Conservation (phyloP, 768 basidiomycete species). For the Cantharellus cinnabarinus region DNA sequence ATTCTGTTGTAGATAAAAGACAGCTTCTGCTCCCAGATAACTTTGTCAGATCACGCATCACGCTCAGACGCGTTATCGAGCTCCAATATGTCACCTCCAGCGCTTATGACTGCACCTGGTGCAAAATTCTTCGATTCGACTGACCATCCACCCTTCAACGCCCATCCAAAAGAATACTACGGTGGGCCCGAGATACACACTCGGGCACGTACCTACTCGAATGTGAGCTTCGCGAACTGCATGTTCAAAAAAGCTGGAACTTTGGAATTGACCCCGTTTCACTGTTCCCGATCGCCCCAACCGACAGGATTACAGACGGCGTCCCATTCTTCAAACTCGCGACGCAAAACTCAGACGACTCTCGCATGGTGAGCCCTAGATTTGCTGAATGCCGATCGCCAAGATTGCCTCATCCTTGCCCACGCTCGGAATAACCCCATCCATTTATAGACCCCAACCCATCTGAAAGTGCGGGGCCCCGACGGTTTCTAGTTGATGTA, state of each 20-base stretch:
- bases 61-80: background rate
- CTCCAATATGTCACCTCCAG: background rate
- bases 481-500: slow-evolving; percentile 90
- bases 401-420: background rate
- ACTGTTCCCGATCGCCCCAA: background rate
- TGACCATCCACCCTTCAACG: slow-evolving; percentile 5
- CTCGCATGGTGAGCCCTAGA: slow-evolving; percentile 39
- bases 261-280: background rate
- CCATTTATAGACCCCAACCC: slow-evolving; percentile 45
- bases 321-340: slow-evolving; percentile 57
- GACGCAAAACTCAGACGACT: slow-evolving; percentile 45
- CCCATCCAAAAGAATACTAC: slow-evolving; percentile 34
- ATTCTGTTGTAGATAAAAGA: no score
- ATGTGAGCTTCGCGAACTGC: slow-evolving; percentile 27
- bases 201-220: slow-evolving; percentile 75
- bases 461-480: slow-evolving; percentile 30
- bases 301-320: slow-evolving; percentile 22
- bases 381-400: background rate
- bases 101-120: slow-evolving; percentile 5
- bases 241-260: no score
- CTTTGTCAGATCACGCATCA: no score
- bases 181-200: slow-evolving; percentile 47
- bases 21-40: no score
- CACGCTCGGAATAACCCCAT: background rate
- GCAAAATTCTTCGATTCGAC: slow-evolving; percentile 5